Percentiles rank a stretch among this genome's conserved stretches.
Evolutionary conservation across 768 basidiomycete species (phyloP).

Genomic region (Russula compacta): DNA sequence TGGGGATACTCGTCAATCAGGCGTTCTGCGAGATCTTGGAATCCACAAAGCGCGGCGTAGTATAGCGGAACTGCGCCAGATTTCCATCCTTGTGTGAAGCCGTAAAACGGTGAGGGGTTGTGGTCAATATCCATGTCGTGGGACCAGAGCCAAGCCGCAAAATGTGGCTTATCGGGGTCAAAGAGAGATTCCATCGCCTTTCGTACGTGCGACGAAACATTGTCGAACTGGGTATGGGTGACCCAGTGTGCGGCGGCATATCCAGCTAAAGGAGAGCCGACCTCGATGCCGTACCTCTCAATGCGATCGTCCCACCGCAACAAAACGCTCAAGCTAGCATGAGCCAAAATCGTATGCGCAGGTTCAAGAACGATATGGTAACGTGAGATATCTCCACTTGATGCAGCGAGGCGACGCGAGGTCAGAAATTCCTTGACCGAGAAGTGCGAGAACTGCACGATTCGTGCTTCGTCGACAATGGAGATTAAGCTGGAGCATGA

Average conservation of each 20-base stretch:
- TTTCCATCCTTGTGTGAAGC: not conserved
- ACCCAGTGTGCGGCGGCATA: not conserved
- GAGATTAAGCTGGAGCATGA: not conserved
- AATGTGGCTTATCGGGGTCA: not conserved
- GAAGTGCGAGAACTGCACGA: not conserved
- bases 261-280: not conserved
- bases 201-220: not conserved
- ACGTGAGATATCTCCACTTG: too few species aligned
- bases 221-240: not conserved
- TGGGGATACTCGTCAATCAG: not conserved
- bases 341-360: not conserved
- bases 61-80: not conserved
- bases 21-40: not conserved
- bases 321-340: not conserved
- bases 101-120: not conserved
- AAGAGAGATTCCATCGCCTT: not conserved
- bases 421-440: not conserved
- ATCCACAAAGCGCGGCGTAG: not conserved
- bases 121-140: not conserved
- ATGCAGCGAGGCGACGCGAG: too few species aligned
- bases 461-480: not conserved
- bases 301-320: not conserved
- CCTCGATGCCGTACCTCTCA: not conserved
- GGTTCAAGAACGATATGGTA: too few species aligned
- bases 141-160: not conserved